Conservation (phyloP, 2,329 filamentous ascomycete species). For the Aspergillus quadrilineatus region DNA sequence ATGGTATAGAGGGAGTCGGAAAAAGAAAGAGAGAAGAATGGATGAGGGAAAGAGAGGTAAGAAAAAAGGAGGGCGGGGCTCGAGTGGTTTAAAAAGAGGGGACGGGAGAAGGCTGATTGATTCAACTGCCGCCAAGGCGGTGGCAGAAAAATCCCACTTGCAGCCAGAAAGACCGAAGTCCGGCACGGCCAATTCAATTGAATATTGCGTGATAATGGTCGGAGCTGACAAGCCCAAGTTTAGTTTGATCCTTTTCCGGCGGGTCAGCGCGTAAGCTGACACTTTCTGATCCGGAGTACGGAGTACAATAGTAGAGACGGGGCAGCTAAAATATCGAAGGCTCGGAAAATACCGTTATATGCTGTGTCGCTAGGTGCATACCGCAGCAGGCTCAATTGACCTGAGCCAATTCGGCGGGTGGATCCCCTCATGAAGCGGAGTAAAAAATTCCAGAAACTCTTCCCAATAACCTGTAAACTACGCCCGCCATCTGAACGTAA, state of each 20-base stretch:
- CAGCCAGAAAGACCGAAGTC: not conserved
- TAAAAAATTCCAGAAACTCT: not conserved
- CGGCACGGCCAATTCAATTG: not conserved
- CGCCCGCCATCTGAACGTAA: not conserved
- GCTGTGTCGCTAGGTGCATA: not conserved
- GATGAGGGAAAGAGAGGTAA: slow-evolving; percentile 11
- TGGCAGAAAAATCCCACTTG: not conserved
- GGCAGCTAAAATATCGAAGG: not conserved
- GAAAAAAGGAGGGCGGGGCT: slow-evolving; percentile 22
- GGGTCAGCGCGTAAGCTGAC: not conserved
- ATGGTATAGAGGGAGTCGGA: slow-evolving; percentile 26
- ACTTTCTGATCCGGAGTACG: not conserved
- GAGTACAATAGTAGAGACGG: not conserved
- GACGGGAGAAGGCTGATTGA: not conserved
- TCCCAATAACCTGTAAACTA: not conserved
- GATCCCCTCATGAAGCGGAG: not conserved
- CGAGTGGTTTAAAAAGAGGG: slow-evolving; percentile 9
- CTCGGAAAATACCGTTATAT: not conserved
- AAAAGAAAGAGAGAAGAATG: slow-evolving; percentile 18
- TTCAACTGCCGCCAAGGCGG: not conserved
- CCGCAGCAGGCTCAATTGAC: not conserved
- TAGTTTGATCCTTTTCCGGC: not conserved
- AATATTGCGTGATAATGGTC: not conserved
- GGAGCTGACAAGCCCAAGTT: not conserved
- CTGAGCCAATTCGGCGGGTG: not conserved